Conservation (phyloP, 305 asterid genomes). For the Fraxinus albicans region DNA sequence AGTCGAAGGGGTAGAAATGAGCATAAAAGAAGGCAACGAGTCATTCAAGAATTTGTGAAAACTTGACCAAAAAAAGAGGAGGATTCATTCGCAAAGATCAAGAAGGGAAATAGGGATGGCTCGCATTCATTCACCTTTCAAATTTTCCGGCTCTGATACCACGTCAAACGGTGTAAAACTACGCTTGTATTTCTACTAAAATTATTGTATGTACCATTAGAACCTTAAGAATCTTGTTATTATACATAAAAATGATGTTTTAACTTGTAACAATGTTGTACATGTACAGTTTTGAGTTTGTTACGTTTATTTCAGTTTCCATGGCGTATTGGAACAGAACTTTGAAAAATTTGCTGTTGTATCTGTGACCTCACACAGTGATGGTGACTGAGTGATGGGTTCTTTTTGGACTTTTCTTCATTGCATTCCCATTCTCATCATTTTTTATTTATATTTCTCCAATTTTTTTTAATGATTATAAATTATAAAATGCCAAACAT, state of each 20-base stretch:
- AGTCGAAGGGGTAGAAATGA: conserved; percentile 75
- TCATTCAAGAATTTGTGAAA: conserved; percentile 62
- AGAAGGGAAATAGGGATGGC: not conserved
- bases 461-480: not conserved
- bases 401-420: conserved; percentile 34
- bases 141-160: conserved; percentile 21
- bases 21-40: conserved; percentile 83
- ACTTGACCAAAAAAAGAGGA: not conserved
- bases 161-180: conserved; percentile 13
- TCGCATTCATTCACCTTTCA: conserved; percentile 19
- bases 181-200: conserved; percentile 27
- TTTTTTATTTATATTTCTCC: not conserved
- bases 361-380: conserved; percentile 44
- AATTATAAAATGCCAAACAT: conserved; percentile 14
- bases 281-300: conserved; percentile 59
- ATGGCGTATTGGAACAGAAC: conserved; percentile 17
- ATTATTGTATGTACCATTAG: conserved; percentile 51
- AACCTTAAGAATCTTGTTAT: conserved; percentile 36
- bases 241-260: conserved; percentile 35
- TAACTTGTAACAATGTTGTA: conserved; percentile 73
- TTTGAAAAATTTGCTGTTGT: conserved; percentile 36
- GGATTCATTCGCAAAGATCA: conserved; percentile 13
- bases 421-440: not conserved
- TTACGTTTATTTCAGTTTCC: conserved; percentile 22
- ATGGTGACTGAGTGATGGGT: conserved; percentile 54